phyloP scores from a whole-genome alignment of 345 rosid species.

The Hypericum androsaemum region DNA sequence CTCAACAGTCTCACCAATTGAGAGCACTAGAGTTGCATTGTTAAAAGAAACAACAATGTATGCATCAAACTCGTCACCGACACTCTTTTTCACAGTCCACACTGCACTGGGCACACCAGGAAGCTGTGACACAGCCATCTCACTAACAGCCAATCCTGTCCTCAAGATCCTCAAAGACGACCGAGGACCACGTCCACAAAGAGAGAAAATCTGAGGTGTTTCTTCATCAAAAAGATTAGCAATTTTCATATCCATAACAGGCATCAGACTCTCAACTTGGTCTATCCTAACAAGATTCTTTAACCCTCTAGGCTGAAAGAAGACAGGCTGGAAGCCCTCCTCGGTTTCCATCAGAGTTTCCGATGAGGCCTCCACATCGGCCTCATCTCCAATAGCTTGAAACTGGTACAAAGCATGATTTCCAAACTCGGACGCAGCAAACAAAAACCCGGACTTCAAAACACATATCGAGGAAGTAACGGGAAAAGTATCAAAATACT shows the following conservation, averaged over 20 bases:
- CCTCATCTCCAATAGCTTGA: slow-evolving; percentile 82
- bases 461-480: slow-evolving; percentile 82
- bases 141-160: slow-evolving; percentile 90
- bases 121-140: slow-evolving; percentile 99
- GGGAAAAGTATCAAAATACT: slow-evolving; percentile 91
- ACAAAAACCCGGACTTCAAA: slow-evolving; percentile 77
- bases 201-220: slow-evolving; percentile 82
- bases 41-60: slow-evolving; percentile 93
- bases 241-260: slow-evolving; percentile 94
- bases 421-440: slow-evolving; percentile 93
- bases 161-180: slow-evolving; percentile 84
- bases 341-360: slow-evolving; percentile 88
- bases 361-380: slow-evolving; percentile 88
- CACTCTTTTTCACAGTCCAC: slow-evolving; percentile 95
- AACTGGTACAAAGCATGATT: slow-evolving; percentile 94
- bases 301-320: slow-evolving; percentile 83
- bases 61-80: slow-evolving; percentile 88
- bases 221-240: slow-evolving; percentile 93
- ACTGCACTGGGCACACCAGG: slow-evolving; percentile 99
- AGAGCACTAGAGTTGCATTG: slow-evolving; percentile 93
- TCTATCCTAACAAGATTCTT: slow-evolving; percentile 94
- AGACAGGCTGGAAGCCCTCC: slow-evolving; percentile 92
- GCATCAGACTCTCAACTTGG: slow-evolving; percentile 95
- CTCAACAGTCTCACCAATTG: slow-evolving; percentile 96
- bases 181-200: slow-evolving; percentile 96